phyloP scores from a whole-genome alignment of 441 rosid species.

The Omphalea diandra region DNA sequence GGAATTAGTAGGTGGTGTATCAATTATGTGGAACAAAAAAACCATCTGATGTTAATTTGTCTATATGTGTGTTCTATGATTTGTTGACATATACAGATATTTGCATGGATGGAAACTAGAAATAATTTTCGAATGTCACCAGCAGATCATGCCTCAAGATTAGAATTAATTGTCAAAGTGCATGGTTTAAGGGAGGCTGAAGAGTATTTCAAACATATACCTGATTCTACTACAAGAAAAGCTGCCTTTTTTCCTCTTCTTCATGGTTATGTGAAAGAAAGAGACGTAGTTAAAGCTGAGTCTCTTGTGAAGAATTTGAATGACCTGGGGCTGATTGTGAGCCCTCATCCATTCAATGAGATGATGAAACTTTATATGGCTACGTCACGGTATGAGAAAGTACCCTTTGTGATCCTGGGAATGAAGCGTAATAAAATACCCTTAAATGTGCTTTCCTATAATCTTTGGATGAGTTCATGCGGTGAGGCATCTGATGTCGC shows the following conservation, averaged over 20 bases:
- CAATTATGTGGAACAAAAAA: neutral
- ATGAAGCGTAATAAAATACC: constrained; percentile 57
- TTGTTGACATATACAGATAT: constrained; percentile 33
- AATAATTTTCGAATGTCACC: constrained; percentile 30
- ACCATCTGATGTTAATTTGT: neutral
- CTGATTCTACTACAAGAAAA: constrained; percentile 30
- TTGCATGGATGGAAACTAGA: constrained; percentile 51
- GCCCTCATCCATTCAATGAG: constrained; percentile 52
- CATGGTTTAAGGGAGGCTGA: constrained; percentile 44
- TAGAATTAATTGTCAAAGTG: constrained; percentile 45
- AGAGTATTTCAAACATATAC: constrained; percentile 39
- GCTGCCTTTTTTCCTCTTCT: constrained; percentile 54
- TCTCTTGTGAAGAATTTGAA: constrained; percentile 44
- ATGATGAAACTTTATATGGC: constrained; percentile 68
- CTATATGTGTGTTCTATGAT: neutral
- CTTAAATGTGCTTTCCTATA: constrained; percentile 53
- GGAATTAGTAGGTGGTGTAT: neutral
- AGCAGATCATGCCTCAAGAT: constrained; percentile 35
- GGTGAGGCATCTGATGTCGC: constrained; percentile 30
- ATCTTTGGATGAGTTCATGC: constrained; percentile 64
- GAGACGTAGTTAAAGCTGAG: constrained; percentile 45
- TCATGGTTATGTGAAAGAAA: constrained; percentile 47
- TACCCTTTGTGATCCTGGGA: constrained; percentile 40
- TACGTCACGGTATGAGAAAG: constrained; percentile 40
- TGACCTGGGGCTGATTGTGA: constrained; percentile 47